A percentile compares a stretch with the other conserved stretches of the same genome.
These are phyloP conservation scores for Globisporangium mamillatum DNA, from an alignment of 352 stramenopile genomes.

Conservation along the genomic window DNA sequence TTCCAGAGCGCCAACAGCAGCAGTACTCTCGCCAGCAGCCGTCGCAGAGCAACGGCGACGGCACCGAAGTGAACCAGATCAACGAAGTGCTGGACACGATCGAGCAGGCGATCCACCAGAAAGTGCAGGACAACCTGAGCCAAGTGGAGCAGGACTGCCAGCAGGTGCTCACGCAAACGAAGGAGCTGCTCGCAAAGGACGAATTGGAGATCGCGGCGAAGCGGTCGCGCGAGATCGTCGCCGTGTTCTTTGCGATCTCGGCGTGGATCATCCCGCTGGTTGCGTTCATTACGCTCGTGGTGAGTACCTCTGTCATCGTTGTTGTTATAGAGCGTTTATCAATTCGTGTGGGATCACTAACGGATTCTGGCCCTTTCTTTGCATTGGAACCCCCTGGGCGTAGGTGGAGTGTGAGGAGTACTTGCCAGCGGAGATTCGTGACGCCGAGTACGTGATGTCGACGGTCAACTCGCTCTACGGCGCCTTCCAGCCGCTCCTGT, in stretches of 20 bases:
- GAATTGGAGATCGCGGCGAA: constrained; percentile 41
- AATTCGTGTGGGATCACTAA: neutral
- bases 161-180: constrained; percentile 27
- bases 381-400: neutral
- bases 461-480: constrained; percentile 32
- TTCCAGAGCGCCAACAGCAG: constrained; percentile 17
- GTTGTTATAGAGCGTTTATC: neutral
- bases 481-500: constrained; percentile 35
- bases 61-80: constrained; percentile 45
- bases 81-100: constrained; percentile 35
- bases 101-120: constrained; percentile 59
- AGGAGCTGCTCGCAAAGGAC: constrained; percentile 31
- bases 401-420: constrained; percentile 42
- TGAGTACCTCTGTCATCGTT: constrained; percentile 15
- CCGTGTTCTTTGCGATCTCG: constrained; percentile 37
- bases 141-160: constrained; percentile 49
- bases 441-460: constrained; percentile 42
- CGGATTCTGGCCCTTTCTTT: neutral
- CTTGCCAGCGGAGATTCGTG: constrained; percentile 27
- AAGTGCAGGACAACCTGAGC: constrained; percentile 64
- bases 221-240: constrained; percentile 41
- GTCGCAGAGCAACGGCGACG: constrained; percentile 20
- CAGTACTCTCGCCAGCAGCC: constrained; percentile 8
- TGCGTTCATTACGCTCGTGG: constrained; percentile 41
- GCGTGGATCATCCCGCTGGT: constrained; percentile 43